These are phyloP conservation scores for Chalciporus sphaerocephalus DNA, from an alignment of 768 basidiomycete genomes.

Conservation along the genomic window DNA sequence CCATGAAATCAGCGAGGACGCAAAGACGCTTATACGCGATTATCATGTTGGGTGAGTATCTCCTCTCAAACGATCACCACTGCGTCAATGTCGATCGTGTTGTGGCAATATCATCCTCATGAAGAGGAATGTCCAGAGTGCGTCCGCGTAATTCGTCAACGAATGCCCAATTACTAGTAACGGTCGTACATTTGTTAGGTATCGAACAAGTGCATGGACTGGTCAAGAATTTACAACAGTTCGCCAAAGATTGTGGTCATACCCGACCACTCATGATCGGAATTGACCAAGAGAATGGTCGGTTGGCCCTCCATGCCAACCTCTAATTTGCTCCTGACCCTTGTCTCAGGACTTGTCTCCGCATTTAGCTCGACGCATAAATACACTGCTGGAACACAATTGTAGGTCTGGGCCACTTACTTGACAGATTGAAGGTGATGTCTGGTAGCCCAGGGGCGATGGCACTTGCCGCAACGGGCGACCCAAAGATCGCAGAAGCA, in stretches of 20 bases:
- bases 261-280: constrained; percentile 56
- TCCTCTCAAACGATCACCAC: not conserved
- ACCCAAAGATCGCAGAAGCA: constrained; percentile 41
- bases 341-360: constrained; percentile 54
- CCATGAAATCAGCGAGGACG: constrained; percentile 45
- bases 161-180: not conserved
- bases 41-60: constrained; percentile 53
- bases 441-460: constrained; percentile 62
- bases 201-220: constrained; percentile 48
- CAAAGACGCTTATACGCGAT: constrained; percentile 52
- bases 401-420: constrained; percentile 40
- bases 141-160: not conserved
- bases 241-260: constrained; percentile 58
- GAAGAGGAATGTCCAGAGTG: constrained; percentile 62
- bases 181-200: constrained; percentile 32
- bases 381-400: constrained; percentile 55
- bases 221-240: constrained; percentile 45
- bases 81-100: not conserved
- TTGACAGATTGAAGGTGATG: not conserved
- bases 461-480: constrained; percentile 57
- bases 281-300: constrained; percentile 75
- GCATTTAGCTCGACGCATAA: constrained; percentile 49
- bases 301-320: not conserved
- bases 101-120: constrained; percentile 57
- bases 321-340: not conserved